Evolutionary conservation across 2,329 filamentous ascomycete genomes (phyloP).

Genomic region (Ophiostoma sp.): DNA sequence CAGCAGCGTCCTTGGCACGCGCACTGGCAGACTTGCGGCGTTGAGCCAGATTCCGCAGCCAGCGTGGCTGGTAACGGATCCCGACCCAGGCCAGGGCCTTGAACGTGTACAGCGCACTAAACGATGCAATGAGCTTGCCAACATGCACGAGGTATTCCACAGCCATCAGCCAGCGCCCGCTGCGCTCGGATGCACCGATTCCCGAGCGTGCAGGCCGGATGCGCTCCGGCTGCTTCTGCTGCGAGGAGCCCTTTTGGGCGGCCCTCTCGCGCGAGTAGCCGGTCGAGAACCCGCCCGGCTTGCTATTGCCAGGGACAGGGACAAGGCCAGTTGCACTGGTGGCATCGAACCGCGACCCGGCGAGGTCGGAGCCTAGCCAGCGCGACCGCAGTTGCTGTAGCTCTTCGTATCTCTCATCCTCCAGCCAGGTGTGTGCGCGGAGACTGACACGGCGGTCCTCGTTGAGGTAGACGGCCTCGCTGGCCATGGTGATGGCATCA

Average conservation of each 20-base stretch:
- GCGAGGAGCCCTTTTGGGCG: conserved; percentile 50
- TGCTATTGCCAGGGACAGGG: conserved; percentile 47
- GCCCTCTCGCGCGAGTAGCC: conserved; percentile 68
- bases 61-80: conserved; percentile 57
- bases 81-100: conserved; percentile 54
- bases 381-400: conserved; percentile 57
- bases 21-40: conserved; percentile 34
- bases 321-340: conserved; percentile 52
- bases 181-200: conserved; percentile 72
- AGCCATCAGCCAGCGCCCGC: conserved; percentile 70
- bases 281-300: conserved; percentile 39
- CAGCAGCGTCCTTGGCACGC: conserved; percentile 23
- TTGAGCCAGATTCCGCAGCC: conserved; percentile 52
- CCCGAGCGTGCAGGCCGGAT: conserved; percentile 50
- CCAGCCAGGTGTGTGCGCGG: conserved; percentile 78
- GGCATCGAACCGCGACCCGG: conserved; percentile 47
- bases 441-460: conserved; percentile 72
- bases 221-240: conserved; percentile 43
- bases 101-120: conserved; percentile 51
- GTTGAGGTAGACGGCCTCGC: conserved; percentile 91
- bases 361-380: conserved; percentile 44
- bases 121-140: conserved; percentile 56
- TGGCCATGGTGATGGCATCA: conserved; percentile 82
- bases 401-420: conserved; percentile 77
- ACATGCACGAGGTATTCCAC: conserved; percentile 74